A percentile compares a stretch with the other conserved stretches of the same genome.
These are phyloP conservation scores for Leishmania tarentolae DNA, from an alignment of 208 protist genomes.

Conservation along the genomic window DNA sequence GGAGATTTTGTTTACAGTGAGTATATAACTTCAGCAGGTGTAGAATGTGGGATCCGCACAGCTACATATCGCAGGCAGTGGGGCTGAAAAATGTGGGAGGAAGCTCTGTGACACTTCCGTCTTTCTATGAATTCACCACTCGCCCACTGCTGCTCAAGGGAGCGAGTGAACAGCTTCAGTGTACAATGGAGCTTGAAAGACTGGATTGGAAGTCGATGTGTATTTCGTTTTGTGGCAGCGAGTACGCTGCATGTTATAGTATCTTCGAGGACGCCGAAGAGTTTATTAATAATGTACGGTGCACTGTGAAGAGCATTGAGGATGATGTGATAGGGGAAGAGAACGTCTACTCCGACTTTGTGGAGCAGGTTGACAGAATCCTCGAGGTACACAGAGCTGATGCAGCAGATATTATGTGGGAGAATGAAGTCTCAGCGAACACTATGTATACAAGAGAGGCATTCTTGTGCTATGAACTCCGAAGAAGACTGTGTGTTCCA, in stretches of 20 bases:
- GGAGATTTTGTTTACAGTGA: neutral
- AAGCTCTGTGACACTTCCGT: neutral
- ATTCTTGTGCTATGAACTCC: neutral
- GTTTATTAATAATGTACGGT: neutral
- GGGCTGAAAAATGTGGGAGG: neutral
- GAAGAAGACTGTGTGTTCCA: neutral
- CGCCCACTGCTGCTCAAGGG: neutral
- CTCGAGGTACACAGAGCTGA: neutral
- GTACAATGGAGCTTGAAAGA: neutral
- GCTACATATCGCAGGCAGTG: conserved; percentile 3
- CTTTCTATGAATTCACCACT: conserved; percentile 1
- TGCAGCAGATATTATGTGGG: neutral
- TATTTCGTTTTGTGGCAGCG: neutral
- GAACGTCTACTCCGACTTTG: neutral
- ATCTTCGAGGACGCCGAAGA: neutral
- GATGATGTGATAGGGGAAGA: neutral
- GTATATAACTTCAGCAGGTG: accelerated
- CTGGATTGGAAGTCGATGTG: neutral
- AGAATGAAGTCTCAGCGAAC: neutral
- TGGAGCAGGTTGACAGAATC: neutral
- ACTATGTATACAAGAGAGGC: neutral
- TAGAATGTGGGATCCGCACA: conserved; percentile 4
- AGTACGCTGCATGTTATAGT: neutral
- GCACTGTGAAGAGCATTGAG: neutral
- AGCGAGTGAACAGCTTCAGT: neutral